phyloP scores from a whole-genome alignment of 768 basidiomycete species.

The Suillus plorans region DNA sequence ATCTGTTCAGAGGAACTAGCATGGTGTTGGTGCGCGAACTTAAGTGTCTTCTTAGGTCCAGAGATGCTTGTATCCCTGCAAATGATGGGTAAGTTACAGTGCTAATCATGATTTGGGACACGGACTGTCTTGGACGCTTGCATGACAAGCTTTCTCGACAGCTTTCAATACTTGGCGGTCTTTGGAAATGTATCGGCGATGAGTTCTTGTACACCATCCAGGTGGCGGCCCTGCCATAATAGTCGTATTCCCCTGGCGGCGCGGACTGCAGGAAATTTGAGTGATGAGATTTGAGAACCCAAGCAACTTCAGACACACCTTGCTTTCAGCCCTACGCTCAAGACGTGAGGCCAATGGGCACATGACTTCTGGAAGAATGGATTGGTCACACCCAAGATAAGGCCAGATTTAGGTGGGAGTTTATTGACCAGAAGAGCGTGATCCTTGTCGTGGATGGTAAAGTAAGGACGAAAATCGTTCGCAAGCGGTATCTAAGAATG shows the following conservation, averaged over 20 bases:
- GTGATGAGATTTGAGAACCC: background rate
- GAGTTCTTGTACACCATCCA: constrained; percentile 77
- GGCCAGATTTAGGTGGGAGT: constrained; percentile 73
- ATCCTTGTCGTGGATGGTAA: constrained; percentile 95
- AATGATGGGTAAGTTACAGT: background rate
- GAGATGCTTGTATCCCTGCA: constrained; percentile 61
- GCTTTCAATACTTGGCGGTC: constrained; percentile 72
- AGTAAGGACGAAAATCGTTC: constrained; percentile 88
- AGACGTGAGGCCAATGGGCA: constrained; percentile 81
- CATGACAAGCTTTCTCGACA: constrained; percentile 60
- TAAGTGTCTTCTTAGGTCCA: constrained; percentile 77
- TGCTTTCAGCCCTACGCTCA: constrained; percentile 60
- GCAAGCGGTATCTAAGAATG: constrained; percentile 70
- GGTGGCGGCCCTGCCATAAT: constrained; percentile 51
- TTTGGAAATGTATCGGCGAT: constrained; percentile 84
- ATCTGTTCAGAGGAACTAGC: constrained; percentile 87
- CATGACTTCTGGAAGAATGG: constrained; percentile 82
- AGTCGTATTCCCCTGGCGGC: constrained; percentile 5
- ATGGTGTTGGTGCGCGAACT: constrained; percentile 81
- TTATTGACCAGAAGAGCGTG: constrained; percentile 73
- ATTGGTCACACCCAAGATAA: constrained; percentile 85
- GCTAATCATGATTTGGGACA: constrained; percentile 12
- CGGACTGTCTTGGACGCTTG: constrained; percentile 53
- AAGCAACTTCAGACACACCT: constrained; percentile 35
- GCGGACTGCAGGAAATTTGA: constrained; percentile 10